These are phyloP conservation scores for Rhynchospora pubera DNA, from an alignment of 176 grass and related monocot species.

Conservation along the genomic window DNA sequence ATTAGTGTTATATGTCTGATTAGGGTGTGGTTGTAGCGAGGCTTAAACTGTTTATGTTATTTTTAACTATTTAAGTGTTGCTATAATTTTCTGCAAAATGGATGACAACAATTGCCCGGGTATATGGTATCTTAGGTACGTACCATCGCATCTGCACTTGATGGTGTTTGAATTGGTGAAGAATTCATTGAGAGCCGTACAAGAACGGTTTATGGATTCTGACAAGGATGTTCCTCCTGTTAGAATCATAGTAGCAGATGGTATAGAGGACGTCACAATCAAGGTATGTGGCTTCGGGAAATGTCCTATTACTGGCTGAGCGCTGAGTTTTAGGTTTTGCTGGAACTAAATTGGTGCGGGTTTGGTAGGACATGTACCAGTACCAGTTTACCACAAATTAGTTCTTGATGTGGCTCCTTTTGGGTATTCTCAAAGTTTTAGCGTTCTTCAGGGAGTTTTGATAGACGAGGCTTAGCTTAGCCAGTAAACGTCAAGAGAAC, in stretches of 20 bases:
- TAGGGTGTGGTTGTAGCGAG: no score
- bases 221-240: slow-evolving; percentile 69
- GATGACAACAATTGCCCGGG: no score
- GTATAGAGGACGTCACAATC: slow-evolving; percentile 89
- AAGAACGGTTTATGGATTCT: slow-evolving; percentile 79
- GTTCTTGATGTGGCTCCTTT: neutral
- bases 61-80: no score
- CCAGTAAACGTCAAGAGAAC: neutral
- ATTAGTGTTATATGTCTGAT: no score
- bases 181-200: slow-evolving; percentile 95
- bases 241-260: slow-evolving; percentile 91
- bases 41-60: no score
- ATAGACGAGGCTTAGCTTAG: neutral
- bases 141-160: slow-evolving; percentile 75
- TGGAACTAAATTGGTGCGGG: neutral
- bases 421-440: neutral
- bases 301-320: neutral
- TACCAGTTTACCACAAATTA: neutral
- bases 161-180: slow-evolving; percentile 95
- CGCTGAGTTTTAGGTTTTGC: neutral
- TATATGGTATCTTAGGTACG: no score
- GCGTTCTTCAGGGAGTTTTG: neutral
- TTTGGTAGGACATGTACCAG: neutral
- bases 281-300: slow-evolving; percentile 36
- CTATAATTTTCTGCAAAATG: no score